These are phyloP conservation scores for Chiua virens DNA, from an alignment of 768 basidiomycete genomes.

Conservation along the genomic window DNA sequence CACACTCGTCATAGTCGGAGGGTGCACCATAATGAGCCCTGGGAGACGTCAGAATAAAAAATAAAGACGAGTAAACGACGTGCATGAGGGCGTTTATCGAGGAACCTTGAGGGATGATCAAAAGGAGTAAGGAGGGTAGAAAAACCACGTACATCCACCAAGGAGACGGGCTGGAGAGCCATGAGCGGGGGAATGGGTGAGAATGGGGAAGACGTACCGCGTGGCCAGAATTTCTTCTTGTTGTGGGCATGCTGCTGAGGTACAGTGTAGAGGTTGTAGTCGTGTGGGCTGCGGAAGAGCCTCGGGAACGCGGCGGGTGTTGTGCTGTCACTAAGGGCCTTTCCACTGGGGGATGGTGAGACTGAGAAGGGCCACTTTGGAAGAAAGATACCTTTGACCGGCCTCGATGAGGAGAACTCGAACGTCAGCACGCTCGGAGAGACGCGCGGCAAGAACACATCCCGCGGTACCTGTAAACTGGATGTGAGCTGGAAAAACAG, in stretches of 20 bases:
- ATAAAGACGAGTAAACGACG: neutral
- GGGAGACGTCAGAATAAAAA: slow-evolving; percentile 5
- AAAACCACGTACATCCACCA: slow-evolving; percentile 62
- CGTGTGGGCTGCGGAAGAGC: slow-evolving; percentile 47
- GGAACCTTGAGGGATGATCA: slow-evolving; percentile 41
- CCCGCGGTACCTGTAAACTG: slow-evolving; percentile 41
- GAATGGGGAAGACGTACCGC: slow-evolving; percentile 46
- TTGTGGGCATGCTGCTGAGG: slow-evolving; percentile 52
- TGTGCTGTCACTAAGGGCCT: slow-evolving; percentile 38
- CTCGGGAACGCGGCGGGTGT: slow-evolving; percentile 44
- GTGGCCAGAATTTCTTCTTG: slow-evolving; percentile 57
- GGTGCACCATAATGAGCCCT: slow-evolving; percentile 63
- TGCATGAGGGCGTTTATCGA: slow-evolving; percentile 62
- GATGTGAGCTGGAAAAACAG: neutral
- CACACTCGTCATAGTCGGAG: slow-evolving; percentile 70
- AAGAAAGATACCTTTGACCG: slow-evolving; percentile 45
- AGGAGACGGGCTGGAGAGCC: slow-evolving; percentile 57
- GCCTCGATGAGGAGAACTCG: slow-evolving; percentile 42
- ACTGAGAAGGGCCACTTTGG: neutral
- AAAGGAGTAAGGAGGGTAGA: neutral
- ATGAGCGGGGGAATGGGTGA: neutral
- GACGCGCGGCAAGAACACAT: slow-evolving; percentile 43
- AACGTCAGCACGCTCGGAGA: slow-evolving; percentile 37
- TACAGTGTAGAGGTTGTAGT: slow-evolving; percentile 56
- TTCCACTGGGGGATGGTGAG: slow-evolving; percentile 34